Evolutionary conservation across 75 land plant species (phyloP).

Genomic region (Adiantum capillusveneris): DNA sequence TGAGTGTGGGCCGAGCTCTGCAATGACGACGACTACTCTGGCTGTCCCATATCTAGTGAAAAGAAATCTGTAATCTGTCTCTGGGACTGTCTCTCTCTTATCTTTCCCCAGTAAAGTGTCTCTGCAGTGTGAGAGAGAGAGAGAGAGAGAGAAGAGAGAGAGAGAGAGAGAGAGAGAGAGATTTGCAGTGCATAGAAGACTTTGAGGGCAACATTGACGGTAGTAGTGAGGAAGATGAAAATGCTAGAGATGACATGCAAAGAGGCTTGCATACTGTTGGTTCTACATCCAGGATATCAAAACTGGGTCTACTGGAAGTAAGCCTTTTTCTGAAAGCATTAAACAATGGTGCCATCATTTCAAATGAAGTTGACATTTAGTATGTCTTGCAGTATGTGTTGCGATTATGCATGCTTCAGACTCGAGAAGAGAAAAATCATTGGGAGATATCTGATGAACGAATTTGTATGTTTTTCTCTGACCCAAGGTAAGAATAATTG

Average conservation of each 20-base stretch:
- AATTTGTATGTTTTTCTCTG: constrained; percentile 24
- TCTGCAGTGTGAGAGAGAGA: not conserved
- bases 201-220: not conserved
- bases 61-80: no score
- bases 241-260: constrained; percentile 3
- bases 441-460: constrained; percentile 29
- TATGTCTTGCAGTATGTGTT: constrained; percentile 16
- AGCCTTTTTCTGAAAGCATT: no score
- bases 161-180: constrained; percentile 6
- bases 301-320: constrained; percentile 26
- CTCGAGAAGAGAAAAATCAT: constrained; percentile 25
- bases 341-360: no score
- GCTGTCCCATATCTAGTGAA: no score
- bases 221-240: constrained; percentile 8
- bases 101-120: no score
- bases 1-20: no score
- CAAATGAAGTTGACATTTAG: no score
- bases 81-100: no score
- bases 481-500: constrained; percentile 16
- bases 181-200: constrained; percentile 27
- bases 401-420: constrained; percentile 27
- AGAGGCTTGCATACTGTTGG: constrained; percentile 5
- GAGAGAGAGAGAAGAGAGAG: constrained; percentile 8
- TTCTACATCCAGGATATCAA: constrained; percentile 13
- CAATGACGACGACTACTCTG: no score